phyloP scores from a whole-genome alignment of 306 rosid species.

The Inga oerstediana region DNA sequence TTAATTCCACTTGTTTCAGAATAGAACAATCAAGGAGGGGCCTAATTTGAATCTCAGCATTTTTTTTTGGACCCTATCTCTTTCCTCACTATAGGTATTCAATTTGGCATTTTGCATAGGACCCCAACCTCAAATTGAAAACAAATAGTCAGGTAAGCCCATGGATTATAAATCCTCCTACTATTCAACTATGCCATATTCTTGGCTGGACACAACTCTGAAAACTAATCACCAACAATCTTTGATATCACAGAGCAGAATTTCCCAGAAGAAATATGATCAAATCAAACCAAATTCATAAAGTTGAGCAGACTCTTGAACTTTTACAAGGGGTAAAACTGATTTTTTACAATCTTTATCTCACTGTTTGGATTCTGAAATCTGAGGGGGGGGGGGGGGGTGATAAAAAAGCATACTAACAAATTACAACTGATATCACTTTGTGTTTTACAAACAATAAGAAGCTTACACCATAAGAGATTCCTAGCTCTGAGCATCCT shows the following conservation, averaged over 20 bases:
- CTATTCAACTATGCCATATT: not conserved
- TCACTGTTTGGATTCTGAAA: conserved; percentile 14
- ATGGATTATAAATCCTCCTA: not conserved
- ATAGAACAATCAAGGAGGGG: conserved; percentile 26
- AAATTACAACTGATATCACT: conserved; percentile 34
- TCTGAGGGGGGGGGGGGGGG: not conserved
- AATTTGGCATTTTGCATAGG: conserved; percentile 18
- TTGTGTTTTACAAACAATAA: conserved; percentile 28
- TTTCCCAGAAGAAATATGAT: conserved; percentile 12
- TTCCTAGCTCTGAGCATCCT: conserved; percentile 24
- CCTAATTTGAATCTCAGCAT: not conserved
- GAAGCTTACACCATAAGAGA: conserved; percentile 15
- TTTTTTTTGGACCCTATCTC: not conserved
- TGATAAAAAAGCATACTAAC: conserved; percentile 8
- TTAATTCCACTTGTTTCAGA: not conserved
- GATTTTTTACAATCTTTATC: not conserved
- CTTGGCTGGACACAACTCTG: not conserved
- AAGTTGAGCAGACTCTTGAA: conserved; percentile 7
- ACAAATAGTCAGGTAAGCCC: conserved; percentile 9
- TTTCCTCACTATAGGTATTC: not conserved
- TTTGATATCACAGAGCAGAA: not conserved
- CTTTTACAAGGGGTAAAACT: conserved; percentile 9
- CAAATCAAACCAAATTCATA: conserved; percentile 5
- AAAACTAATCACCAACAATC: not conserved
- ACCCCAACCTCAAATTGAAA: conserved; percentile 29